These are phyloP conservation scores for Kalaharituber pfeilii DNA, from an alignment of 2,329 filamentous ascomycete species.

Conservation along the genomic window DNA sequence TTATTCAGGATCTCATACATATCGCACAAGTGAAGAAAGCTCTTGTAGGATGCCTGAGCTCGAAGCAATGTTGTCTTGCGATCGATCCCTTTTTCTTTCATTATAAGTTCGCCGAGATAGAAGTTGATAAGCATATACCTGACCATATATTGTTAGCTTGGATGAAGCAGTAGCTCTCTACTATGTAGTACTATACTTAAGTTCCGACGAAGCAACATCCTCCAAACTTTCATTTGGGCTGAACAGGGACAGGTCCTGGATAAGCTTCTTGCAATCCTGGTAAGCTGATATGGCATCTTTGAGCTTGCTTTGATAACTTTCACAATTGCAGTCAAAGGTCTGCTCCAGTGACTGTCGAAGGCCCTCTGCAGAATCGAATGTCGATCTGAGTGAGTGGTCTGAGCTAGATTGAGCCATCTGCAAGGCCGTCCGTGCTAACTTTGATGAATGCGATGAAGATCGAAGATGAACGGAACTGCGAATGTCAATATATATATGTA, in stretches of 20 bases:
- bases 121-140: conserved; percentile 63
- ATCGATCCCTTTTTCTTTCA: conserved; percentile 45
- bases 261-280: conserved; percentile 51
- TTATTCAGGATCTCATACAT: conserved; percentile 55
- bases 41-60: conserved; percentile 56
- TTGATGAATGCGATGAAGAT: no score
- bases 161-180: no score
- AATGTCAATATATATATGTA: no score
- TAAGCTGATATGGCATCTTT: conserved; percentile 51
- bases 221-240: conserved; percentile 79
- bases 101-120: conserved; percentile 60
- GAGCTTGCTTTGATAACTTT: conserved; percentile 51
- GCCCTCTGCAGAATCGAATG: conserved; percentile 39
- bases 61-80: conserved; percentile 45
- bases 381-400: conserved; percentile 31
- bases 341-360: conserved; percentile 42
- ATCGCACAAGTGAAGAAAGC: conserved; percentile 59
- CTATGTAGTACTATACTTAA: no score
- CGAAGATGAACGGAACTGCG: no score
- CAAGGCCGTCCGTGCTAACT: no score
- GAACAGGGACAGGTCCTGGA: conserved; percentile 61
- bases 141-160: conserved; percentile 16
- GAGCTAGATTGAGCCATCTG: not conserved
- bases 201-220: conserved; percentile 65
- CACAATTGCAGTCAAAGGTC: conserved; percentile 46